Evolutionary conservation across 2,329 filamentous ascomycete genomes (phyloP).

Genomic region (Sphaerostilbella broomeana): DNA sequence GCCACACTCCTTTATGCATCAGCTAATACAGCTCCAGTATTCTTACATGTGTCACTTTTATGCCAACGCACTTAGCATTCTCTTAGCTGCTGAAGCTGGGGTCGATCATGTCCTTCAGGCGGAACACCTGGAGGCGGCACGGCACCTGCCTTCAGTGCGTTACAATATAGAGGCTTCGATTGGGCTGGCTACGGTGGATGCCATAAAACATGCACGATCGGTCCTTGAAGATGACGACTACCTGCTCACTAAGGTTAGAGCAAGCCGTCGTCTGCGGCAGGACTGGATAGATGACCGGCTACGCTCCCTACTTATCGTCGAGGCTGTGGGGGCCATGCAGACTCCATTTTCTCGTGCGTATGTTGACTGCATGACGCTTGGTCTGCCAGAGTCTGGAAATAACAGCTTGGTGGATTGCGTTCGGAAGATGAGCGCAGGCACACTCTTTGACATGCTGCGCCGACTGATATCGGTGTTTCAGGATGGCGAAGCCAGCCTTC

Average conservation of each 20-base stretch:
- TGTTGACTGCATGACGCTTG: slow-evolving; percentile 51
- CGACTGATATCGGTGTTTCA: slow-evolving; percentile 23
- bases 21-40: slow-evolving; percentile 45
- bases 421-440: slow-evolving; percentile 44
- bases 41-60: slow-evolving; percentile 84
- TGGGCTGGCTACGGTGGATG: slow-evolving; percentile 33
- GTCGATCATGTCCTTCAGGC: slow-evolving; percentile 37
- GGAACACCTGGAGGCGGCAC: slow-evolving; percentile 60
- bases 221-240: slow-evolving; percentile 55
- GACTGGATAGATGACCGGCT: slow-evolving; percentile 39
- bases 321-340: slow-evolving; percentile 30
- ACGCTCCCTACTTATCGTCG: slow-evolving; percentile 42
- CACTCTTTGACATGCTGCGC: slow-evolving; percentile 23
- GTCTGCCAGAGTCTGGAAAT: slow-evolving; percentile 43
- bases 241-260: slow-evolving; percentile 40
- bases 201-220: slow-evolving; percentile 36
- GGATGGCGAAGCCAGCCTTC: slow-evolving; percentile 32
- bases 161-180: slow-evolving; percentile 43
- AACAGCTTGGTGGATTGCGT: slow-evolving; percentile 51
- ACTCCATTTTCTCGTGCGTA: slow-evolving; percentile 51
- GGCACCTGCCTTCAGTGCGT: slow-evolving; percentile 64
- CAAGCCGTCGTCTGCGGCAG: slow-evolving; percentile 26
- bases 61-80: slow-evolving; percentile 64
- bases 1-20: background rate
- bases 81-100: slow-evolving; percentile 37